A percentile compares a stretch with the other conserved stretches of the same genome.
phyloP scores from a whole-genome alignment of 345 rosid species.

The Leavenworthia alabamica region DNA sequence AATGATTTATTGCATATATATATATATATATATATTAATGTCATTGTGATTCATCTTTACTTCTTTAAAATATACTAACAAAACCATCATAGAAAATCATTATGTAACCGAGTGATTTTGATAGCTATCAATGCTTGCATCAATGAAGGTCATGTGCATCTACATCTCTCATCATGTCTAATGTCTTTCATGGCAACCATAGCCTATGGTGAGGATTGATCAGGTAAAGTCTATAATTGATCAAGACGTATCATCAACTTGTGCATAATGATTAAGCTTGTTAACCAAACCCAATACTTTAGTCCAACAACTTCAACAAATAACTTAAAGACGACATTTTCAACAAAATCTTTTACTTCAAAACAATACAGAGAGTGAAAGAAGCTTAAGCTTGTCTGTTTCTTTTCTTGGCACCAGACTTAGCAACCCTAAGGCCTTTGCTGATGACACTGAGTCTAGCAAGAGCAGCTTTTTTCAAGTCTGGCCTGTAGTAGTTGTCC shows the following conservation, averaged over 20 bases:
- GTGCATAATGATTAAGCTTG: too few species aligned
- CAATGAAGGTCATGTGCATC: too few species aligned
- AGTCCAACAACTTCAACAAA: too few species aligned
- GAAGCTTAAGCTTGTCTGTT: constrained; percentile 52
- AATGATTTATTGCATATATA: background rate
- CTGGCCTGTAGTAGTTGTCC: constrained; percentile 84
- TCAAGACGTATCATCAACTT: too few species aligned
- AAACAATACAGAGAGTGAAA: background rate
- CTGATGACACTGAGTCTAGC: constrained; percentile 77
- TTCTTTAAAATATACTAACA: background rate
- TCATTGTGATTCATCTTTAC: background rate
- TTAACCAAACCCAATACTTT: too few species aligned
- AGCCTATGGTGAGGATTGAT: too few species aligned
- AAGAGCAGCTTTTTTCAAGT: constrained; percentile 80
- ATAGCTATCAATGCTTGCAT: too few species aligned
- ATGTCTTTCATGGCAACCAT: too few species aligned
- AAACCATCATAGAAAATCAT: background rate
- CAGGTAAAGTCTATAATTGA: too few species aligned
- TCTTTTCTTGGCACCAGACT: constrained; percentile 89
- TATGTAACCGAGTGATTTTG: too few species aligned
- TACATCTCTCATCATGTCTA: too few species aligned
- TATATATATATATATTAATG: too few species aligned
- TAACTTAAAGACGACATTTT: constrained; percentile 11
- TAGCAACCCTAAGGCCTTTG: constrained; percentile 73
- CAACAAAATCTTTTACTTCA: constrained; percentile 27